A percentile compares a stretch with the other conserved stretches of the same genome.
Evolutionary conservation across 2,329 filamentous ascomycete species (phyloP).

Genomic region (Alternaria sp.): DNA sequence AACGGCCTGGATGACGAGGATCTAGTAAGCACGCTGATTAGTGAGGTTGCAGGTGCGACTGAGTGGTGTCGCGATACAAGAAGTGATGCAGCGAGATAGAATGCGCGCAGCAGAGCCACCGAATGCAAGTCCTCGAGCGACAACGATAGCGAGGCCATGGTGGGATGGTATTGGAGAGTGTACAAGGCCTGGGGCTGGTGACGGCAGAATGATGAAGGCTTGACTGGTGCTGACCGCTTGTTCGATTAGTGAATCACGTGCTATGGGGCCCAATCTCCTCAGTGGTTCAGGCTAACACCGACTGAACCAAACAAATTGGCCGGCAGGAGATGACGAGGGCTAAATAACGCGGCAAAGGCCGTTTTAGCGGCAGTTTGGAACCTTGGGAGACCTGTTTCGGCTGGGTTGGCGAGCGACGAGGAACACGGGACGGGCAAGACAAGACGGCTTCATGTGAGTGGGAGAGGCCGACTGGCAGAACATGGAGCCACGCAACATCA

Average conservation of each 20-base stretch:
- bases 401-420: constrained; percentile 2
- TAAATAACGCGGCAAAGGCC: constrained; percentile 15
- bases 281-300: background rate
- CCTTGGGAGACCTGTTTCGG: constrained; percentile 6
- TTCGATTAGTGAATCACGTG: background rate
- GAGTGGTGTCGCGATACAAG: constrained; percentile 50
- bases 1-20: constrained; percentile 61
- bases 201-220: constrained; percentile 25
- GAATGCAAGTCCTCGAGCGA: constrained; percentile 21
- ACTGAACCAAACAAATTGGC: background rate
- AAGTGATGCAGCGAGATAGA: constrained; percentile 50
- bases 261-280: background rate
- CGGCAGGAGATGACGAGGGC: background rate
- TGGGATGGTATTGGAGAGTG: constrained; percentile 5
- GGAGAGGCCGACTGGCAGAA: background rate
- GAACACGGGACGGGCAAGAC: constrained; percentile 7
- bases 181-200: constrained; percentile 8
- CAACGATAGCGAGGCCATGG: background rate
- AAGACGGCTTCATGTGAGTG: background rate
- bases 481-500: constrained; percentile 8
- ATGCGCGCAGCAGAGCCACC: constrained; percentile 41
- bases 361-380: constrained; percentile 11
- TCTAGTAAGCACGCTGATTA: constrained; percentile 50
- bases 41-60: constrained; percentile 24
- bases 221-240: constrained; percentile 9